Percentiles rank a stretch among this genome's conserved stretches.
Conservation (phyloP, 768 basidiomycete species). For the Pulveroboletus sp. region DNA sequence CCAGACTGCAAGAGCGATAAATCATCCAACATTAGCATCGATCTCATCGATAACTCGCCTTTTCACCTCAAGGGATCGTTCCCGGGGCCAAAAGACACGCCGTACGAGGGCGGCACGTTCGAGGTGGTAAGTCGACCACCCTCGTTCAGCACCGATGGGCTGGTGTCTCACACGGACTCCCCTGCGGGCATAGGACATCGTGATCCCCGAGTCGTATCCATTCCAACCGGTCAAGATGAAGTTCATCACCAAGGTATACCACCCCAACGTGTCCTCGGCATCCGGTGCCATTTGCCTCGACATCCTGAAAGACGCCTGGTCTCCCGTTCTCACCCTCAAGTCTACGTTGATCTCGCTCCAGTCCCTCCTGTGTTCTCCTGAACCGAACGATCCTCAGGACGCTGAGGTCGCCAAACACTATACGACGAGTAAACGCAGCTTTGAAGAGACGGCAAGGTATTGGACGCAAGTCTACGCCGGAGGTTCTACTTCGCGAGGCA, state of each 20-base stretch:
- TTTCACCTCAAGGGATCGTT: conserved; percentile 92
- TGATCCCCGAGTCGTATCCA: conserved; percentile 87
- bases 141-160: background rate
- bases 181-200: conserved; percentile 62
- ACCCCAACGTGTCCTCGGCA: conserved; percentile 92
- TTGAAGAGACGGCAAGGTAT: conserved; percentile 88
- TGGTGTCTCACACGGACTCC: background rate
- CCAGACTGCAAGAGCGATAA: conserved; percentile 95
- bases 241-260: conserved; percentile 94
- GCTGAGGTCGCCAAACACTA: conserved; percentile 98
- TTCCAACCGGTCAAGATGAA: conserved; percentile 98
- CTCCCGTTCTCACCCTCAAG: conserved; percentile 91
- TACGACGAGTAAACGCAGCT: conserved; percentile 79
- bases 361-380: conserved; percentile 86
- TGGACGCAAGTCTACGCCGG: conserved; percentile 94
- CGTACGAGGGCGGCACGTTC: conserved; percentile 88
- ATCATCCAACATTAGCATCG: conserved; percentile 79
- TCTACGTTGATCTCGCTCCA: conserved; percentile 94
- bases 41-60: conserved; percentile 82
- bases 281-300: conserved; percentile 95
- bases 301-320: conserved; percentile 86
- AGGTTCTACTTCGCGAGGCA: conserved; percentile 50
- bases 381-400: conserved; percentile 95
- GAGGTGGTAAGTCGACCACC: conserved; percentile 65
- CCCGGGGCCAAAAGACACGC: conserved; percentile 87